Evolutionary conservation across 306 rosid genomes (phyloP).

Genomic region (Vigna radiata): DNA sequence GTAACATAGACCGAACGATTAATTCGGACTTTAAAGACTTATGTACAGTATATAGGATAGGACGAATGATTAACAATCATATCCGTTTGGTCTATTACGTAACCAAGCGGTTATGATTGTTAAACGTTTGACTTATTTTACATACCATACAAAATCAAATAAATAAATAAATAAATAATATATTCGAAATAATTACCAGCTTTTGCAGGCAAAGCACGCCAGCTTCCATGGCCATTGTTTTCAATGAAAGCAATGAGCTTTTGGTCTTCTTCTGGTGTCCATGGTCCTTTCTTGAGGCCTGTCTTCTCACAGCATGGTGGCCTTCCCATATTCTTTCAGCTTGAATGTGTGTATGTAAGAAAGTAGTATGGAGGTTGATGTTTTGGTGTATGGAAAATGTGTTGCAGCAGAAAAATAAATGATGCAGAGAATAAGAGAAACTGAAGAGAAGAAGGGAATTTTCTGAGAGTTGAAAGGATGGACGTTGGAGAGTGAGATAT

Average conservation of each 20-base stretch:
- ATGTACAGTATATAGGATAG: too few relatives aligned
- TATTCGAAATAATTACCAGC: not conserved
- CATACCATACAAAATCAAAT: too few relatives aligned
- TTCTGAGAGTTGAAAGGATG: not conserved
- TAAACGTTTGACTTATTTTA: too few relatives aligned
- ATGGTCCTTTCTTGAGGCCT: slow-evolving; percentile 52
- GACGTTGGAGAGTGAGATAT: not conserved
- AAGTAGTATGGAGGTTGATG: too few relatives aligned
- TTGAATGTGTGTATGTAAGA: too few relatives aligned
- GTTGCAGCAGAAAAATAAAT: not conserved
- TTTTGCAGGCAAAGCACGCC: slow-evolving; percentile 34
- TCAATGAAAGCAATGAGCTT: slow-evolving; percentile 22
- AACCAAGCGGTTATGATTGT: too few relatives aligned
- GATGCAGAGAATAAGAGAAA: not conserved
- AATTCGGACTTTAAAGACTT: too few relatives aligned
- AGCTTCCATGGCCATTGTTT: slow-evolving; percentile 30
- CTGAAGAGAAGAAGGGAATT: not conserved
- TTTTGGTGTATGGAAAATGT: too few relatives aligned
- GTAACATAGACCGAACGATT: too few relatives aligned
- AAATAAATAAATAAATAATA: too few relatives aligned
- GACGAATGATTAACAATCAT: too few relatives aligned
- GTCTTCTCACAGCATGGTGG: slow-evolving; percentile 45
- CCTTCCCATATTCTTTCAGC: slow-evolving; percentile 38
- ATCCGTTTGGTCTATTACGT: too few relatives aligned
- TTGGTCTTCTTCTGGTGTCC: slow-evolving; percentile 42